These are phyloP conservation scores for Pseudogymnoascus sp. DNA, from an alignment of 2,329 filamentous ascomycete genomes.

Conservation along the genomic window DNA sequence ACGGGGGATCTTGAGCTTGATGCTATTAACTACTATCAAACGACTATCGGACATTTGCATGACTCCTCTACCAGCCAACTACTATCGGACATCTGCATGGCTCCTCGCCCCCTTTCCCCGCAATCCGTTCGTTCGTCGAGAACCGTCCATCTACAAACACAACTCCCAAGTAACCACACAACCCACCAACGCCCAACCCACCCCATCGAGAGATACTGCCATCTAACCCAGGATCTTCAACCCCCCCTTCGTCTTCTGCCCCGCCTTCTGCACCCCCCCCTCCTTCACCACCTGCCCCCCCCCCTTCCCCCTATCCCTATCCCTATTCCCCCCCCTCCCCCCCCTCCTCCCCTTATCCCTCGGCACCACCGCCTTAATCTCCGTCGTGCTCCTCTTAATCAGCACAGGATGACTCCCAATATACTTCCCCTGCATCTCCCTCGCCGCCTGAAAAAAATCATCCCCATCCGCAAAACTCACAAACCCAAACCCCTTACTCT, in stretches of 20 bases:
- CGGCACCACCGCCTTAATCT: slow-evolving; percentile 70
- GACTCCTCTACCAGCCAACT: not conserved
- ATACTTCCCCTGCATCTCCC: slow-evolving; percentile 99
- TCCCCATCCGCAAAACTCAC: slow-evolving; percentile 93
- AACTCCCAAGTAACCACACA: not conserved
- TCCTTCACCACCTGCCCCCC: slow-evolving; percentile 27
- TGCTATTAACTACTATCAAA: not conserved
- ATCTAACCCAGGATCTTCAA: slow-evolving; percentile 40
- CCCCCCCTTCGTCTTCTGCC: slow-evolving; percentile 60
- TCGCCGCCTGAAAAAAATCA: slow-evolving; percentile 91
- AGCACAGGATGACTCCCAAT: slow-evolving; percentile 93
- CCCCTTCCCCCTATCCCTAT: slow-evolving; percentile 23
- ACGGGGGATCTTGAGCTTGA: not conserved
- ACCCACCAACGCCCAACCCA: not conserved
- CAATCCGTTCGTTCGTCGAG: not conserved
- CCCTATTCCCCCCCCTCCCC: slow-evolving; percentile 36
- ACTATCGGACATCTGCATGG: not conserved
- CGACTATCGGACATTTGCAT: not conserved
- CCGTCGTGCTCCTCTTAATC: slow-evolving; percentile 80
- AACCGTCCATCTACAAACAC: not conserved
- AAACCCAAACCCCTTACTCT: slow-evolving; percentile 94
- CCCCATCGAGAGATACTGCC: too few species aligned
- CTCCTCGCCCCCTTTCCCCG: not conserved
- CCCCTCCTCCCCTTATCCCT: slow-evolving; percentile 41
- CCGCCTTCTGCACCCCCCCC: slow-evolving; percentile 50